These are phyloP conservation scores for Flaveria sonorensis DNA, from an alignment of 129 eudicot species.

Conservation along the genomic window DNA sequence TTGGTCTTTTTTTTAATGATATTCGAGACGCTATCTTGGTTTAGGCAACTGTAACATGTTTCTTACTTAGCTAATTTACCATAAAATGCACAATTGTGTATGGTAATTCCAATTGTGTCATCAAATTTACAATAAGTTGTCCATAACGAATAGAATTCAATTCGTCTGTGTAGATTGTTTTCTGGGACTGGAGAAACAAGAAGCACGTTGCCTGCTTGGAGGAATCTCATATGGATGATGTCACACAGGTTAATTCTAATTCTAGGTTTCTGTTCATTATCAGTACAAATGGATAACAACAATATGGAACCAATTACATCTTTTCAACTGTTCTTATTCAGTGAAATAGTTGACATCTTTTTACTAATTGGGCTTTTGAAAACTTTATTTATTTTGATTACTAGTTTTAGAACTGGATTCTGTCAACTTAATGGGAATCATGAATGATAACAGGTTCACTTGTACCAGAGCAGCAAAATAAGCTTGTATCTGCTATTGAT, in stretches of 20 bases:
- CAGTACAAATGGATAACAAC: not conserved
- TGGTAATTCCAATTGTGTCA: conserved; percentile 2
- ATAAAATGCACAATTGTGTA: not conserved
- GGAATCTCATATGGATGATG: conserved; percentile 96
- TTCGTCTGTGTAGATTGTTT: conserved; percentile 53
- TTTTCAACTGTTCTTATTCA: not conserved
- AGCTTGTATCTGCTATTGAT: conserved; percentile 94
- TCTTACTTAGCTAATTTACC: not conserved
- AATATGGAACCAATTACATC: not conserved
- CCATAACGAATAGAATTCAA: not conserved
- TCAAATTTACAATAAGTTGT: not conserved
- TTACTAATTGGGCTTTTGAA: not conserved
- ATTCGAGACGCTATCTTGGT: not conserved
- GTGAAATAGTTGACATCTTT: conserved; percentile 5
- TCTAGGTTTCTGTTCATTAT: conserved; percentile 17
- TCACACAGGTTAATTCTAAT: conserved; percentile 71
- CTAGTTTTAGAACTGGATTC: conserved; percentile 4
- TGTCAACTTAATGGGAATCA: conserved; percentile 15
- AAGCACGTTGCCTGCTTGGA: conserved; percentile 85
- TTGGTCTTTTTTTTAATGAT: conserved; percentile 10
- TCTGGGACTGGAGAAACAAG: conserved; percentile 89
- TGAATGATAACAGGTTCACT: conserved; percentile 59
- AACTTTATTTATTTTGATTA: not conserved
- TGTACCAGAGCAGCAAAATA: conserved; percentile 73
- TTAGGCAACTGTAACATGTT: not conserved